Evolutionary conservation across 164 flowering plant genomes (phyloP).

Genomic region (Magnolia changhungtana): DNA sequence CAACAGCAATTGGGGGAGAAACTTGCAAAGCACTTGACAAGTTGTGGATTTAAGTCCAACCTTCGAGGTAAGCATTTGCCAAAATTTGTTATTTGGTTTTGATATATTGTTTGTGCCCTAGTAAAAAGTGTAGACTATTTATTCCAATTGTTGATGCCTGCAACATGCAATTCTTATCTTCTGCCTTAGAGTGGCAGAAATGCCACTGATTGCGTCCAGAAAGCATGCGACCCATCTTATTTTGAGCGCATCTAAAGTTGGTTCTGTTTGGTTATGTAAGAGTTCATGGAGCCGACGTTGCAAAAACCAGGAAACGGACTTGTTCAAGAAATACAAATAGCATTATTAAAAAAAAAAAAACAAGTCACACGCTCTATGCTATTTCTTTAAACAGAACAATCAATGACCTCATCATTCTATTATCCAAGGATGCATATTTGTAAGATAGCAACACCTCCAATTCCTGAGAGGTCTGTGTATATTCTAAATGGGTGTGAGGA

Average conservation of each 20-base stretch:
- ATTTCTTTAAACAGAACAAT: too few species aligned
- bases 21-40: slow-evolving; percentile 86
- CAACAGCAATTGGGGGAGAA: slow-evolving; percentile 67
- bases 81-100: neutral
- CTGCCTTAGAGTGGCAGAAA: neutral
- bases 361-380: too few species aligned
- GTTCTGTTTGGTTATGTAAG: neutral
- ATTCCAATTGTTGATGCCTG: neutral
- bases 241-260: neutral
- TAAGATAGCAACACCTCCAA: too few species aligned
- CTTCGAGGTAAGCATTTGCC: slow-evolving; percentile 52
- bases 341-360: too few species aligned
- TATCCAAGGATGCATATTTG: too few species aligned
- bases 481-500: too few species aligned
- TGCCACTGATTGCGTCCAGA: neutral
- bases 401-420: too few species aligned
- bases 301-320: too few species aligned
- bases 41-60: slow-evolving; percentile 77
- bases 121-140: neutral
- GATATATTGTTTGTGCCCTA: neutral
- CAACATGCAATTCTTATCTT: neutral
- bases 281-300: too few species aligned
- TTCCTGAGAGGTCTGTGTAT: too few species aligned
- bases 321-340: too few species aligned
- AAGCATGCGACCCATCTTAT: neutral